Percentiles rank a stretch among this genome's conserved stretches.
Evolutionary conservation across 768 basidiomycete species (phyloP).

Genomic region (Mycena vulgaris): DNA sequence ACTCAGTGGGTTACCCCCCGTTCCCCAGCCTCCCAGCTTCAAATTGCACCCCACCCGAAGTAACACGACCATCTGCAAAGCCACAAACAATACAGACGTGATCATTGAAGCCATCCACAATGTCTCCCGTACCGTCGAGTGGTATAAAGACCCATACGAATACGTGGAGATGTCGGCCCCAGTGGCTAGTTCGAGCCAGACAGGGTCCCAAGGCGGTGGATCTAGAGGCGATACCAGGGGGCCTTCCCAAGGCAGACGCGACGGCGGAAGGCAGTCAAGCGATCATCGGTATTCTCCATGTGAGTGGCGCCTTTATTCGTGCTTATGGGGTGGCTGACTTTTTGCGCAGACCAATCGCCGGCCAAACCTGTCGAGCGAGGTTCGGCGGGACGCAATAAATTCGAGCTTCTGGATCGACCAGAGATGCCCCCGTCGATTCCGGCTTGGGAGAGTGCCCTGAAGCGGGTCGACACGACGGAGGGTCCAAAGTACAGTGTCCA

Average conservation of each 20-base stretch:
- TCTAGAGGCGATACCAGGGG: too few relatives aligned
- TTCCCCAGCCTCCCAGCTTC: background rate
- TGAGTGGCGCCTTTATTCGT: too few relatives aligned
- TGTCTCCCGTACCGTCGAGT: background rate
- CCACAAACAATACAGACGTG: background rate
- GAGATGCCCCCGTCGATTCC: slow-evolving; percentile 14
- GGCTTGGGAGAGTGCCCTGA: background rate
- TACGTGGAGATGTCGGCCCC: too few relatives aligned
- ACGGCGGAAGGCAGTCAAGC: too few relatives aligned
- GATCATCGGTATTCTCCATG: too few relatives aligned
- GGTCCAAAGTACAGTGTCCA: background rate
- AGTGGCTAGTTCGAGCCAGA: too few relatives aligned
- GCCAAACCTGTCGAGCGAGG: too few relatives aligned
- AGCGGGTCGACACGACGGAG: background rate
- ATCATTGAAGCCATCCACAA: background rate
- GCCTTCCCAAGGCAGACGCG: too few relatives aligned
- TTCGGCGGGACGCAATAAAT: background rate
- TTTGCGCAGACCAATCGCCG: too few relatives aligned
- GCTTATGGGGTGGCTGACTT: too few relatives aligned
- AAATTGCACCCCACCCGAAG: background rate
- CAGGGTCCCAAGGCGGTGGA: too few relatives aligned
- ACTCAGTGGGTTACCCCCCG: background rate
- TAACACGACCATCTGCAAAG: background rate
- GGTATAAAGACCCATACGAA: background rate
- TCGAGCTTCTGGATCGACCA: background rate